These are phyloP conservation scores for Salmacisia buchloeana DNA, from an alignment of 1,284 basidiomycete species.

Conservation along the genomic window DNA sequence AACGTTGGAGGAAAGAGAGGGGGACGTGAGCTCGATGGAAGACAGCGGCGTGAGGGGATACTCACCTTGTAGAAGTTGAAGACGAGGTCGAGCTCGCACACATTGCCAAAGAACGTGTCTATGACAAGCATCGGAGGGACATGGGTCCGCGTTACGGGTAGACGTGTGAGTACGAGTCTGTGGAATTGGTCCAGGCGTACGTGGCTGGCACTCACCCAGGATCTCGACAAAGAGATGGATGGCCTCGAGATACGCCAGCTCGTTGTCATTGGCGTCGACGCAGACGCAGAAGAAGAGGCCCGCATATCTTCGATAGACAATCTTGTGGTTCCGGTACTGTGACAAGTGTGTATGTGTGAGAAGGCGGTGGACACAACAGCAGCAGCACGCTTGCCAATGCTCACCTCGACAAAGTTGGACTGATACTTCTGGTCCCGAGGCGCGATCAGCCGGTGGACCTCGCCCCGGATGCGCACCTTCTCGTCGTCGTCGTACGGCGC, in stretches of 20 bases:
- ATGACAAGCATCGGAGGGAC: not conserved
- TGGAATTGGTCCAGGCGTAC: not conserved
- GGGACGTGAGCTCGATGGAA: not conserved
- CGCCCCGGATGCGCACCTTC: constrained; percentile 81
- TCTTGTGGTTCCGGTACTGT: constrained; percentile 40
- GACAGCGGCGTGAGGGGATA: constrained; percentile 9
- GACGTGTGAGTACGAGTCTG: not conserved
- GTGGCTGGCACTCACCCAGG: constrained; percentile 62
- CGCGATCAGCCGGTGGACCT: constrained; percentile 90
- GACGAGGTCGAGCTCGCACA: constrained; percentile 91
- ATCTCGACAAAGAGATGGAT: constrained; percentile 98
- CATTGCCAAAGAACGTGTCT: constrained; percentile 98
- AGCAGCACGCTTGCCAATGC: constrained; percentile 31
- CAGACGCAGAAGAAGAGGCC: constrained; percentile 83
- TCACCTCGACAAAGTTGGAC: constrained; percentile 95
- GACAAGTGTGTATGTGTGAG: too few relatives aligned
- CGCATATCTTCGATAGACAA: constrained; percentile 60
- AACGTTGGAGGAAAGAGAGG: constrained; percentile 5
- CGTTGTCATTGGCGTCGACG: constrained; percentile 96
- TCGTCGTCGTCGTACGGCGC: constrained; percentile 59
- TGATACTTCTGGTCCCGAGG: constrained; percentile 98
- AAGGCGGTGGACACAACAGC: not conserved
- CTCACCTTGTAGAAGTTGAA: constrained; percentile 96
- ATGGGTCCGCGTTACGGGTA: not conserved
- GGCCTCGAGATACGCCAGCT: constrained; percentile 90